Percentiles rank a stretch among this genome's conserved stretches.
Conservation (phyloP, 441 rosid genomes). For the Populus tomentosa region DNA sequence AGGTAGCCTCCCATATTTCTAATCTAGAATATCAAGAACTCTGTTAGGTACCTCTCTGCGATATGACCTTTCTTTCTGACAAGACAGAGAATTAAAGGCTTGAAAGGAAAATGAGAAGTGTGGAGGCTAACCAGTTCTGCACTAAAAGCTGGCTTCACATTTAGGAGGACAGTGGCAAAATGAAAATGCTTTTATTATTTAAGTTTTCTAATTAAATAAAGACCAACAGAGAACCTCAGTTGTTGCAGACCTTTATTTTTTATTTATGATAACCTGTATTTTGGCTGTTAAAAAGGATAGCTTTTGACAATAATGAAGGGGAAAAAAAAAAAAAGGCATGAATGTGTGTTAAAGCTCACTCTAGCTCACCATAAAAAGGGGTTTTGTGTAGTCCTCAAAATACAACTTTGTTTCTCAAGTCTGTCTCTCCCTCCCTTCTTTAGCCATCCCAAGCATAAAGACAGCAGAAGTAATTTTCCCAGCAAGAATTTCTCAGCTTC, state of each 20-base stretch:
- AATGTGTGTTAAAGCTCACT: conserved; percentile 16
- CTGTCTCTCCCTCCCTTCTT: not conserved
- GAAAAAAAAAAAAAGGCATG: not conserved
- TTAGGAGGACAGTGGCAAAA: not conserved
- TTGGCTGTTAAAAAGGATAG: conserved; percentile 7
- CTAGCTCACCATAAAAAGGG: conserved; percentile 7
- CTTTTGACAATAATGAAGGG: conserved; percentile 7
- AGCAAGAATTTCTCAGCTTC: not conserved
- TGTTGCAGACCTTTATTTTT: conserved; percentile 1
- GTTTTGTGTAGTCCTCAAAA: not conserved
- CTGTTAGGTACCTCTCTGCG: conserved; percentile 2
- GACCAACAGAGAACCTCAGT: not conserved
- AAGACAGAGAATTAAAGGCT: conserved; percentile 2
- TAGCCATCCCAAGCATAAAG: not conserved
- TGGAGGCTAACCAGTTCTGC: not conserved
- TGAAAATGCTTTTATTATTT: not conserved
- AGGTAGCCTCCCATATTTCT: not conserved
- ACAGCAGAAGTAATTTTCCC: not conserved
- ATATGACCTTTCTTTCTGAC: not conserved
- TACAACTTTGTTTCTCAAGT: not conserved
- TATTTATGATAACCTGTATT: conserved; percentile 33
- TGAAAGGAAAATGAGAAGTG: not conserved
- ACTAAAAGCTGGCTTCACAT: not conserved
- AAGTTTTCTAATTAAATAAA: not conserved
- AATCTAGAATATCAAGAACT: not conserved